phyloP scores from a whole-genome alignment of 805 yeast genomes.

The Myxozyma udenii region DNA sequence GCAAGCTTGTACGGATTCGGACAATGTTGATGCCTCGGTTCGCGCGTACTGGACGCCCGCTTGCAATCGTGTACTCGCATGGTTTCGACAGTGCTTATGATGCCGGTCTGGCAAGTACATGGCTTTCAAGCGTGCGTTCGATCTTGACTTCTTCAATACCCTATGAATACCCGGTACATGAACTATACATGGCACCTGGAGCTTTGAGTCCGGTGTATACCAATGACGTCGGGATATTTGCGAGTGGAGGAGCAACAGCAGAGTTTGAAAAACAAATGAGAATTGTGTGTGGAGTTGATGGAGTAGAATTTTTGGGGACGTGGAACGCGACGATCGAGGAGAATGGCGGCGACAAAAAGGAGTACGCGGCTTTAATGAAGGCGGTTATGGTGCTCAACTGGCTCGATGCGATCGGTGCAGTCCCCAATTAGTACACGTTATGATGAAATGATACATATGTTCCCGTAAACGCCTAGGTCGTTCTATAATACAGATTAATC shows the following conservation, averaged over 20 bases:
- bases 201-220: constrained; percentile 19
- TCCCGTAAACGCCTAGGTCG: background rate
- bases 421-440: constrained; percentile 33
- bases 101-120: constrained; percentile 4
- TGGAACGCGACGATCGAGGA: constrained; percentile 29
- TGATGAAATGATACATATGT: background rate
- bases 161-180: constrained; percentile 1
- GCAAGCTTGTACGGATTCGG: background rate
- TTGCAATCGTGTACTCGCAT: constrained; percentile 16
- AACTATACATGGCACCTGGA: constrained; percentile 23
- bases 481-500: background rate
- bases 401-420: constrained; percentile 17
- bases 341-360: background rate
- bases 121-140: constrained; percentile 11
- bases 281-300: background rate
- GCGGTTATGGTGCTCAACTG: constrained; percentile 27
- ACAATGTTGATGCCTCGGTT: background rate
- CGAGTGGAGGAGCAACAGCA: constrained; percentile 10
- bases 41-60: constrained; percentile 10
- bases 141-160: constrained; percentile 3
- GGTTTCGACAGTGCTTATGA: constrained; percentile 7
- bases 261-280: constrained; percentile 15
- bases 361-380: constrained; percentile 17
- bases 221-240: background rate
- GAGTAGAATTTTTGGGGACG: constrained; percentile 20